Conservation (phyloP, 2,329 filamentous ascomycete genomes). For the Neoscytalidium dimidiatum region DNA sequence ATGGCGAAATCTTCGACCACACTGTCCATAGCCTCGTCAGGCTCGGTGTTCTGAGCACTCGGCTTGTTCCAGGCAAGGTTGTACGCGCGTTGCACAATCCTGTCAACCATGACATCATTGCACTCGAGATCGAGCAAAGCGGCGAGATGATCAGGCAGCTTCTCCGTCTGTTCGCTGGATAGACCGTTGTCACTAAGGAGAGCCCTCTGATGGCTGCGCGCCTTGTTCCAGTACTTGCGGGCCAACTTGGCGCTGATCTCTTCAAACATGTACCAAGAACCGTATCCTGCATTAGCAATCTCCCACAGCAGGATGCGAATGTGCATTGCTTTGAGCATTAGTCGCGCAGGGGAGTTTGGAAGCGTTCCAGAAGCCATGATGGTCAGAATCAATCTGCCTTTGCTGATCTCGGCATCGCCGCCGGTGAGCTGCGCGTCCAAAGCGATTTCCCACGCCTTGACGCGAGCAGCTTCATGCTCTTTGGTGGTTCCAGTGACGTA, state of each 20-base stretch:
- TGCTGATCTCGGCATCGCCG: slow-evolving; percentile 86
- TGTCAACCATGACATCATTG: slow-evolving; percentile 76
- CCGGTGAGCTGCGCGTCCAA: slow-evolving; percentile 91
- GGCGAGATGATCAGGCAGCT: slow-evolving; percentile 74
- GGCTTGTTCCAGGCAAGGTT: slow-evolving; percentile 87
- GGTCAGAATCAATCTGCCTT: slow-evolving; percentile 80
- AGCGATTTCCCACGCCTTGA: slow-evolving; percentile 92
- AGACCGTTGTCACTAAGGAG: slow-evolving; percentile 38
- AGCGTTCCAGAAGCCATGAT: slow-evolving; percentile 86
- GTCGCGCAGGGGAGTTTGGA: slow-evolving; percentile 75
- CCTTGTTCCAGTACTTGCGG: slow-evolving; percentile 77
- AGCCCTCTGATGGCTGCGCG: slow-evolving; percentile 62
- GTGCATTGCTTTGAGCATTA: slow-evolving; percentile 92
- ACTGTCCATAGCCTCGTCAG: slow-evolving; percentile 74
- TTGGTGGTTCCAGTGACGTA: slow-evolving; percentile 76
- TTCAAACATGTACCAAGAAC: slow-evolving; percentile 66
- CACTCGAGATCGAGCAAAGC: slow-evolving; percentile 76
- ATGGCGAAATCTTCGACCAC: slow-evolving; percentile 86
- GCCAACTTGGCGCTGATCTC: slow-evolving; percentile 73
- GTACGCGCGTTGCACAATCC: slow-evolving; percentile 80
- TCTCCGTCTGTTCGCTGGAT: slow-evolving; percentile 51
- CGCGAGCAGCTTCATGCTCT: slow-evolving; percentile 80
- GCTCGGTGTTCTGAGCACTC: slow-evolving; percentile 66
- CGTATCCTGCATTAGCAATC: slow-evolving; percentile 65
- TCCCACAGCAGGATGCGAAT: slow-evolving; percentile 89